Evolutionary conservation across 768 basidiomycete genomes (phyloP), one percentile per base, ranked within the genome.

Genomic region (Leucocoprinus leucothites): DNA sequence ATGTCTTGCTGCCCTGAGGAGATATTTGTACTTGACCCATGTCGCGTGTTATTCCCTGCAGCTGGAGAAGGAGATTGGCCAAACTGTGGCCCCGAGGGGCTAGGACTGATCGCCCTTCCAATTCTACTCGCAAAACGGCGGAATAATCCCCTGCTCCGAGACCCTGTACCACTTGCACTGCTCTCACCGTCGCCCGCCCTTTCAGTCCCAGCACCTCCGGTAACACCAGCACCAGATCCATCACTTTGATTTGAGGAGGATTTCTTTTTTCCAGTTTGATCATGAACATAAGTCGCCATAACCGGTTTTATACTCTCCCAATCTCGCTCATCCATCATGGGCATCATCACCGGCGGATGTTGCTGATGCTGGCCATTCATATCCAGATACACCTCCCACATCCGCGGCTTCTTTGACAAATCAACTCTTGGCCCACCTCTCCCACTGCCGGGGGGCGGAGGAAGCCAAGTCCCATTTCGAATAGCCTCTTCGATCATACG

Each of bases 401-500:
- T 63, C 40, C 60, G 61, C 9, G 82, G 82, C 57, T 78, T 80
- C 61, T 74, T 72, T 22, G 69, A 70, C 18, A 77, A 59, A 61
- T 80, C 77, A 28, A 76, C 69, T 22, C 65, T 62, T 1, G 61
- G 48, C 51, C n/a, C 65, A 49, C 31, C 59, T 9, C 64, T 58
- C 3, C 61, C 60, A 8, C 56, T 45, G 3, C 38, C 38, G 0
- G 60, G 60, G 0, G 72, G 60, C 0, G 74, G 74, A 1, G 80
- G 77, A 9, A 80, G 57, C 78, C 82, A 86, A 6, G 84, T 83
- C 8, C 85, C 85, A 56, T 83, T 81, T 21, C 78, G 72, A 58
- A 86, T 86, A 16, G 84, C 85, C 57, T 86, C 83, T 50, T 81
- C 83, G 28, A 86, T 71, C 62, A 83, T 64, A 5, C 74, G 75